phyloP scores from a whole-genome alignment of 148 eudicot genomes.

The Heliamphora exappendiculata region DNA sequence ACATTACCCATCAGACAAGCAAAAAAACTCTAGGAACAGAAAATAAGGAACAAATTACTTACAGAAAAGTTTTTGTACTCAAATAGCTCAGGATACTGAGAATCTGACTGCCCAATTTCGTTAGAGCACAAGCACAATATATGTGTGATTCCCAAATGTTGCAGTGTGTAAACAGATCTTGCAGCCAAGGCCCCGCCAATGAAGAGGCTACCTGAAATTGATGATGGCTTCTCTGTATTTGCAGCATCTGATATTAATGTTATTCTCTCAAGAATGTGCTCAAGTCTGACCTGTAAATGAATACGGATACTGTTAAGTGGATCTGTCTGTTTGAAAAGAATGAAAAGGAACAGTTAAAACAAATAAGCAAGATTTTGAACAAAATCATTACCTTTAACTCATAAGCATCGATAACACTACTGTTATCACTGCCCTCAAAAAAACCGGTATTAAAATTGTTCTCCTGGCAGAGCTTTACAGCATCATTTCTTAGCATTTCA shows the following conservation, averaged over 20 bases:
- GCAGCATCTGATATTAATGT: slow-evolving; percentile 87
- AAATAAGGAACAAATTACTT: slow-evolving; percentile 24
- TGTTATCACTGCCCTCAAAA: slow-evolving; percentile 83
- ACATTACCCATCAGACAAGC: background rate
- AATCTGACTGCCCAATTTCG: slow-evolving; percentile 93
- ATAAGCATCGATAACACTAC: slow-evolving; percentile 78
- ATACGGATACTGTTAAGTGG: background rate
- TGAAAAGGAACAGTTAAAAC: background rate
- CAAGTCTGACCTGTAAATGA: slow-evolving; percentile 72
- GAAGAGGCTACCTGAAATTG: slow-evolving; percentile 49
- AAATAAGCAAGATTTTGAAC: background rate
- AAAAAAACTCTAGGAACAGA: background rate
- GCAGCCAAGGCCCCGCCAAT: slow-evolving; percentile 98
- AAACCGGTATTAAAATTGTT: slow-evolving; percentile 89
- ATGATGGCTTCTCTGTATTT: slow-evolving; percentile 88
- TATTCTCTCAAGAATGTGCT: slow-evolving; percentile 95
- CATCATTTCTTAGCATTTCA: slow-evolving; percentile 86
- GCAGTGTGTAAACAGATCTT: slow-evolving; percentile 81
- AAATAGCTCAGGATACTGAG: slow-evolving; percentile 71
- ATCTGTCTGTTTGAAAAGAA: background rate
- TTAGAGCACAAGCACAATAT: slow-evolving; percentile 88
- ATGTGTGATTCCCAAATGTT: slow-evolving; percentile 81
- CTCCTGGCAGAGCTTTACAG: slow-evolving; percentile 77
- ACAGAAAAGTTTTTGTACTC: slow-evolving; percentile 74
- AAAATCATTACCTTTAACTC: slow-evolving; percentile 63